Evolutionary conservation across 495 filamentous ascomycete genomes (phyloP), one percentile per base, ranked within the genome.

Genomic region (Hyaloscypha finlandica): DNA sequence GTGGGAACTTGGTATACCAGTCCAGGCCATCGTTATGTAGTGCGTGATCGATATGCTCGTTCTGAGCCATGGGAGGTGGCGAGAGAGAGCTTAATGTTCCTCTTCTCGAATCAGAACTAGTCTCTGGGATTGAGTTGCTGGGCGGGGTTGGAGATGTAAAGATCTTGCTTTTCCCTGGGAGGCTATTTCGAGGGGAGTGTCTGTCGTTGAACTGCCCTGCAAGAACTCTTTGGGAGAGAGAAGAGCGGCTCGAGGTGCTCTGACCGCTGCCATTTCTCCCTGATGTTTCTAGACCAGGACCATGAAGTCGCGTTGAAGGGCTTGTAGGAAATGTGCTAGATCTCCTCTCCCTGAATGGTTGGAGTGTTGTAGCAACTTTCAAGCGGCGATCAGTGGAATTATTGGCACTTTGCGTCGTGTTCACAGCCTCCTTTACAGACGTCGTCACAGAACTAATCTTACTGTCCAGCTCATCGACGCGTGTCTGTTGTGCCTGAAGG

Each of bases 11-110:
- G 0, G 20, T 57, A 30, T 65, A 65, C 33, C 53, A 48, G 29
- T 25, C 25, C n/a, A 39, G 31, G 16, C 37, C 54, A 39, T 65
- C 20, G 54, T 37, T 45, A 9, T 65, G 53, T 20, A 57, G 48
- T 35, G 3, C 25, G 29, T 52, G 19, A 30, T 51, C 39, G 51
- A 30, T 45, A 63, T 25, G 20, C 16, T 30, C 52, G 33, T 20
- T 42, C 30, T 57, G 32, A 39, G 53, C 35, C 19, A 30, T 57
- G 19, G 31, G 63, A 19, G 63, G 32, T 31, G 63, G 52, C 33
- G 53, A 57, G 16, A 57, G 30, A 19, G 63, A 65, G 42, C 30
- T 37, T 54, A 53, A 65, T 30, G 63, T 65, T 30, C 31, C 52
- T n/a, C 14, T 58, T 42, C 63, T 39, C 12, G 52, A 58, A 6